phyloP scores from a whole-genome alignment of 441 rosid species.

The Jatropha multifida region DNA sequence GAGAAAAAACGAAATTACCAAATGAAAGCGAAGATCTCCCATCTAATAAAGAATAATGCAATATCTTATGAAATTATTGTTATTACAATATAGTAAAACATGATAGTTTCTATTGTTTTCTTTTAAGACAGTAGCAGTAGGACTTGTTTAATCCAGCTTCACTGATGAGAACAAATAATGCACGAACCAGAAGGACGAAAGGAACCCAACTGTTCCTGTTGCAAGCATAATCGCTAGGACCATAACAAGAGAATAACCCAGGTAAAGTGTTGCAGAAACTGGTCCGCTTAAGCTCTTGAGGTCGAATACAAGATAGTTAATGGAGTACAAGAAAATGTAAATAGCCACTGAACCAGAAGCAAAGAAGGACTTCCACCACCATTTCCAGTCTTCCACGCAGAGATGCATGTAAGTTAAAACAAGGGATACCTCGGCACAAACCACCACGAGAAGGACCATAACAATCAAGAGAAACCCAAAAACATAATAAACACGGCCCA shows the following conservation, averaged over 20 bases:
- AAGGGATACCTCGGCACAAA: slow-evolving; percentile 78
- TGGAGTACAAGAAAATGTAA: slow-evolving; percentile 72
- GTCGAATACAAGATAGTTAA: slow-evolving; percentile 74
- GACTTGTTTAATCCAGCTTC: slow-evolving; percentile 60
- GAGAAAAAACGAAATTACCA: too few relatives aligned
- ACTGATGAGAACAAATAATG: slow-evolving; percentile 88
- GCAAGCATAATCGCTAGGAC: slow-evolving; percentile 78
- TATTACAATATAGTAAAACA: slow-evolving; percentile 27
- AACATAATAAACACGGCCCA: slow-evolving; percentile 76
- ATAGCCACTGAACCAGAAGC: slow-evolving; percentile 85
- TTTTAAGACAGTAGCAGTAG: too few relatives aligned
- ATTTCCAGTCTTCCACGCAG: slow-evolving; percentile 81
- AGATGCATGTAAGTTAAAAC: slow-evolving; percentile 82
- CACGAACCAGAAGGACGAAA: slow-evolving; percentile 85
- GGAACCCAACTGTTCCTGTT: slow-evolving; percentile 80
- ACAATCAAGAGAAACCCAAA: slow-evolving; percentile 72
- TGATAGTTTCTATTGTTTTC: too few relatives aligned
- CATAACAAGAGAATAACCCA: slow-evolving; percentile 79
- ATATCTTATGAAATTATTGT: slow-evolving; percentile 34
- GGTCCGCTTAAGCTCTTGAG: slow-evolving; percentile 81
- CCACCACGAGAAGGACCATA: slow-evolving; percentile 66
- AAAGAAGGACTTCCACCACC: slow-evolving; percentile 96
- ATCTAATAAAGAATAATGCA: slow-evolving; percentile 27
- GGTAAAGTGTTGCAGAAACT: slow-evolving; percentile 68
- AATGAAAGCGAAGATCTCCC: slow-evolving; percentile 1